These are phyloP conservation scores for Capsella bursapastoris DNA, from an alignment of 345 rosid genomes.

Conservation along the genomic window DNA sequence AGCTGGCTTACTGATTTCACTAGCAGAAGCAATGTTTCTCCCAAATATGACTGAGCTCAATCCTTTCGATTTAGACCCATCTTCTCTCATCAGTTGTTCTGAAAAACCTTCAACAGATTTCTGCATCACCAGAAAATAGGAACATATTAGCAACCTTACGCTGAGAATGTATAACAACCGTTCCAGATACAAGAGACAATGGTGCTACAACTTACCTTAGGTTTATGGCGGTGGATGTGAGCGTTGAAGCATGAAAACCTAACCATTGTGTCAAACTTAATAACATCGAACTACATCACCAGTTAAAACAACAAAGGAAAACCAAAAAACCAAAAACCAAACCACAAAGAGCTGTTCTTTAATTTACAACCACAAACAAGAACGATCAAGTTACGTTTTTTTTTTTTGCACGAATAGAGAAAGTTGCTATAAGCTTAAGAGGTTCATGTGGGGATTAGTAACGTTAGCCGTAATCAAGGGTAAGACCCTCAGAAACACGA, in stretches of 20 bases:
- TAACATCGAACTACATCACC: constrained; percentile 41
- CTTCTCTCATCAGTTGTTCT: constrained; percentile 45
- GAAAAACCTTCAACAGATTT: constrained; percentile 50
- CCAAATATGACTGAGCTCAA: constrained; percentile 44
- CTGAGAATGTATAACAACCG: constrained; percentile 10
- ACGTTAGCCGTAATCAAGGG: constrained; percentile 96
- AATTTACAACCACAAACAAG: constrained; percentile 42
- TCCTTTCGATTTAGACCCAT: constrained; percentile 42
- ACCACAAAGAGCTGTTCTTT: constrained; percentile 22
- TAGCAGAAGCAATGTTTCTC: constrained; percentile 42
- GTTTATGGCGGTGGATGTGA: constrained; percentile 53
- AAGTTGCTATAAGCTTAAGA: constrained; percentile 37
- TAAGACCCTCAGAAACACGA: constrained; percentile 84
- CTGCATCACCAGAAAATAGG: constrained; percentile 51
- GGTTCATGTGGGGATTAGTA: constrained; percentile 29
- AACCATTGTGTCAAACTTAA: constrained; percentile 62
- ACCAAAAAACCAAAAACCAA: constrained; percentile 23
- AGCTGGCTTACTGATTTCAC: constrained; percentile 39
- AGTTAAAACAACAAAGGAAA: neutral
- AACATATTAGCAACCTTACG: constrained; percentile 40
- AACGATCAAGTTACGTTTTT: constrained; percentile 31
- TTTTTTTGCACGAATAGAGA: constrained; percentile 19
- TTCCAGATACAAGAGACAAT: constrained; percentile 33
- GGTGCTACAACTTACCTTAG: constrained; percentile 59
- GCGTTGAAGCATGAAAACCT: constrained; percentile 90